Conservation (phyloP, 1,284 basidiomycete species). For the Cutaneotrichosporon cavernicola region DNA sequence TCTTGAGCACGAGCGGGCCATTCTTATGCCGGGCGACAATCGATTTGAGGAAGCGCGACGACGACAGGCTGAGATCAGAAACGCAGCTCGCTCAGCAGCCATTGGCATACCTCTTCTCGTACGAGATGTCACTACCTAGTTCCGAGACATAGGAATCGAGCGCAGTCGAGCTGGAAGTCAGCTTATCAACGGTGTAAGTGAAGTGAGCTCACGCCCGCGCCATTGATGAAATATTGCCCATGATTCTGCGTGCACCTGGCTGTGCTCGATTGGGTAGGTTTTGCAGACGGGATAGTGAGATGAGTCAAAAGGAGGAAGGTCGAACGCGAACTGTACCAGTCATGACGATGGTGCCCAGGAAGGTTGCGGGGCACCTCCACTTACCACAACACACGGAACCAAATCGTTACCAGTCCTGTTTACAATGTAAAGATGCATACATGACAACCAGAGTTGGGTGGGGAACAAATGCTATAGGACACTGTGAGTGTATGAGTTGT, state of each 20-base stretch:
- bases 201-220: slow-evolving; percentile 48
- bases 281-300: background rate
- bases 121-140: slow-evolving; percentile 77
- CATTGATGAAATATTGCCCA: slow-evolving; percentile 53
- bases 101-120: slow-evolving; percentile 77
- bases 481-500: background rate
- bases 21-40: slow-evolving; percentile 72
- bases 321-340: background rate
- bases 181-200: background rate
- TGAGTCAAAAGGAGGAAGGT: background rate
- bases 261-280: background rate
- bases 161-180: slow-evolving; percentile 59
- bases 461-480: background rate
- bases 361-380: background rate
- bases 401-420: background rate
- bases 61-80: slow-evolving; percentile 57
- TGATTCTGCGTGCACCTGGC: slow-evolving; percentile 11
- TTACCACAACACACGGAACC: slow-evolving; percentile 3
- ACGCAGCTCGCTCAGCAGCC: background rate
- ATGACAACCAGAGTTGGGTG: background rate
- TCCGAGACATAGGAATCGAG: slow-evolving; percentile 86
- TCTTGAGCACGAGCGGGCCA: slow-evolving; percentile 72
- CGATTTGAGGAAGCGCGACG: slow-evolving; percentile 93
- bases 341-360: background rate
- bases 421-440: background rate